Percentiles rank a stretch among this genome's conserved stretches.
phyloP scores from a whole-genome alignment of 2,329 filamentous ascomycete genomes.

The Bipolaris gigantea region DNA sequence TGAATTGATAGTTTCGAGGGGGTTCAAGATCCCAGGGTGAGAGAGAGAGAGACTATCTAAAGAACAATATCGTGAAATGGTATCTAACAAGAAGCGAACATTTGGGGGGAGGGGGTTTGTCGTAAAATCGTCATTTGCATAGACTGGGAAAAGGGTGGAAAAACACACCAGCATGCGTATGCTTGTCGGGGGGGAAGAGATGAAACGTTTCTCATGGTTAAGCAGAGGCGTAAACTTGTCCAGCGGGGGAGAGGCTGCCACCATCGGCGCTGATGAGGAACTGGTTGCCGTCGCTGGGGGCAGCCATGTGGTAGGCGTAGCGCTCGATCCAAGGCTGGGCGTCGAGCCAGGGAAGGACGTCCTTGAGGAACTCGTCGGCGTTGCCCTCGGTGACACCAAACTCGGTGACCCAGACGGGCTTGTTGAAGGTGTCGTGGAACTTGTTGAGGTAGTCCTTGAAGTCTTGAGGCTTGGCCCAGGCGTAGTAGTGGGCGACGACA shows the following conservation, averaged over 20 bases:
- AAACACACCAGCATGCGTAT: not conserved
- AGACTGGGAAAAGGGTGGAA: not conserved
- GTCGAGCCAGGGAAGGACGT: slow-evolving; percentile 43
- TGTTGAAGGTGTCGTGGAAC: slow-evolving; percentile 31
- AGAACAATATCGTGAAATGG: slow-evolving; percentile 32
- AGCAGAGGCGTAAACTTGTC: slow-evolving; percentile 18
- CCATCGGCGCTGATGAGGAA: slow-evolving; percentile 26
- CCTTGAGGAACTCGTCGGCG: slow-evolving; percentile 32
- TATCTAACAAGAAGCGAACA: slow-evolving; percentile 43
- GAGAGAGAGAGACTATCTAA: not conserved
- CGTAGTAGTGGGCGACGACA: slow-evolving; percentile 44
- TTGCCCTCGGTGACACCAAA: slow-evolving; percentile 36
- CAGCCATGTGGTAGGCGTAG: slow-evolving; percentile 40
- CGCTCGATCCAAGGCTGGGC: slow-evolving; percentile 34
- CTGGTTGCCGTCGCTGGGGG: slow-evolving; percentile 20
- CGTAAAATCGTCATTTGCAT: slow-evolving; percentile 18
- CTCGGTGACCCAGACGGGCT: slow-evolving; percentile 45
- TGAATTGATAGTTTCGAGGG: not conserved
- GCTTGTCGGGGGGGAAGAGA: not conserved
- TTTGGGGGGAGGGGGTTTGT: no score
- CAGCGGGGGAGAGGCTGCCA: slow-evolving; percentile 23
- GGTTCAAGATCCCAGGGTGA: not conserved
- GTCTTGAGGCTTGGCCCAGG: slow-evolving; percentile 32
- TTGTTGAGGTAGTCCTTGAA: slow-evolving; percentile 46
- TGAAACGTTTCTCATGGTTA: not conserved